Evolutionary conservation across 495 filamentous ascomycete species (phyloP).

Genomic region (Symbiotaphrina buchneri): DNA sequence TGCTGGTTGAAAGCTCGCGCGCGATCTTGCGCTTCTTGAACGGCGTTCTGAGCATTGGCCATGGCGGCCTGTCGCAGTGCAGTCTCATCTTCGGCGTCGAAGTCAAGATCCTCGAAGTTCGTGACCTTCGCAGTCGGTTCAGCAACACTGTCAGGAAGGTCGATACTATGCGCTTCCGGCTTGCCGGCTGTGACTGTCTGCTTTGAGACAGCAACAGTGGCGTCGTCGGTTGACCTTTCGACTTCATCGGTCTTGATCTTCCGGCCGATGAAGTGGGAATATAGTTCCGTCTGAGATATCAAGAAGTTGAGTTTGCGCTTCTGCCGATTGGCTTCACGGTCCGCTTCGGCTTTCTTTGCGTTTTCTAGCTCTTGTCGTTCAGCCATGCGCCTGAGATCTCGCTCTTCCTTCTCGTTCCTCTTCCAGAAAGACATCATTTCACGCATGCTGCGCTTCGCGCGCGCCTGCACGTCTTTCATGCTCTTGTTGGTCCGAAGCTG

Average conservation of each 20-base stretch:
- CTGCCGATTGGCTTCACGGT: constrained; percentile 90
- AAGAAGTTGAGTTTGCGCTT: constrained; percentile 98
- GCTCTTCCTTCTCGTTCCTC: constrained; percentile 91
- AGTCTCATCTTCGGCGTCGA: constrained; percentile 85
- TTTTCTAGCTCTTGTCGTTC: constrained; percentile 95
- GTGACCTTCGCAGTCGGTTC: constrained; percentile 49
- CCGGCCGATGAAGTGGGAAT: constrained; percentile 98
- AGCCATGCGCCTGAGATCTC: constrained; percentile 77
- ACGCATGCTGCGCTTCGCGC: constrained; percentile 93
- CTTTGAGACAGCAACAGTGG: constrained; percentile 29
- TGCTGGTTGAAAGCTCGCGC: constrained; percentile 61
- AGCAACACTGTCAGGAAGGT: constrained; percentile 33
- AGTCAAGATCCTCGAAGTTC: constrained; percentile 84
- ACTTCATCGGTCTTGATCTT: constrained; percentile 95
- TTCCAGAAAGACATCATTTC: constrained; percentile 99
- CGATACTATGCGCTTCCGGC: constrained; percentile 21
- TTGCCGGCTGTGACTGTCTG: constrained; percentile 23
- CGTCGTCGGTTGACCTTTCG: constrained; percentile 66
- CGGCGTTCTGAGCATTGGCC: constrained; percentile 89
- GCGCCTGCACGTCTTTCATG: constrained; percentile 87
- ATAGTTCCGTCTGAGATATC: constrained; percentile 95
- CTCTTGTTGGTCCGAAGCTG: constrained; percentile 96
- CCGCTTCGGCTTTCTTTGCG: constrained; percentile 86
- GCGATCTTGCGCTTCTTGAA: constrained; percentile 83
- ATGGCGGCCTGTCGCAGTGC: constrained; percentile 62